Evolutionary conservation across 495 filamentous ascomycete genomes (phyloP), one percentile per base, ranked within the genome.

Genomic region (Collariella sp.): DNA sequence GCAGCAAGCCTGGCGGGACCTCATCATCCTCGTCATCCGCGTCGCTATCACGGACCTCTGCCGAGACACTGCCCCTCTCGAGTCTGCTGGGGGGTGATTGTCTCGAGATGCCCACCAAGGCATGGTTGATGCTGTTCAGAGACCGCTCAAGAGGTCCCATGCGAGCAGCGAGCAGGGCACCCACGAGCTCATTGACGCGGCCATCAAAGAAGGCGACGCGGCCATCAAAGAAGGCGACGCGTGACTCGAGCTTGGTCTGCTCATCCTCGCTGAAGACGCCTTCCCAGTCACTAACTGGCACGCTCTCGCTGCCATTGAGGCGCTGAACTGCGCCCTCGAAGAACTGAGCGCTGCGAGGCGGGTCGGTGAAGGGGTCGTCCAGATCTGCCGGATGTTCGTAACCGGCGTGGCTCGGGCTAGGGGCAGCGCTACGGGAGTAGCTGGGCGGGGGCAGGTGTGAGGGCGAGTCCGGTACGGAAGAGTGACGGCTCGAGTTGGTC

Each of bases 21-120:
- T 81, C 83, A 22, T 95, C 89, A 60, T 95, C 91, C 63, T 96
- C 91, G 57, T 97, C 93, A 58, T 97, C 93, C 2, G 91, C 93
- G 70, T 96, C 93, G 54, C 90, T 95, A 44, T 91, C 78, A 44
- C 82, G 81, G 38, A 81, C 69, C 38, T 84, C 82, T 10, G 76
- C 78, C 44, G 84, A 85, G 16, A 79, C 65, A 58, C 83, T 85
- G 57, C 79, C 74, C 58, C 70, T 69, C 15, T 74, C 72, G 5
- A 71, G 73, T 35, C 72, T 66, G 34, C 66, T 73, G 19, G 77
- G 75, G 0, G 72, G 67, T 13, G 74, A 55, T 40, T 73, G 66
- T 24, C 65, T 67, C 31, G 69, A 64, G 38, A 72, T 51, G 33
- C 73, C 71, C 46, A 70, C 74, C 44, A 96, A 66, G 16, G 77